Percentiles rank a stretch among this genome's conserved stretches.
phyloP scores from a whole-genome alignment of 176 grass and related monocot genomes.

The Ampelocalamus luodianensis region DNA sequence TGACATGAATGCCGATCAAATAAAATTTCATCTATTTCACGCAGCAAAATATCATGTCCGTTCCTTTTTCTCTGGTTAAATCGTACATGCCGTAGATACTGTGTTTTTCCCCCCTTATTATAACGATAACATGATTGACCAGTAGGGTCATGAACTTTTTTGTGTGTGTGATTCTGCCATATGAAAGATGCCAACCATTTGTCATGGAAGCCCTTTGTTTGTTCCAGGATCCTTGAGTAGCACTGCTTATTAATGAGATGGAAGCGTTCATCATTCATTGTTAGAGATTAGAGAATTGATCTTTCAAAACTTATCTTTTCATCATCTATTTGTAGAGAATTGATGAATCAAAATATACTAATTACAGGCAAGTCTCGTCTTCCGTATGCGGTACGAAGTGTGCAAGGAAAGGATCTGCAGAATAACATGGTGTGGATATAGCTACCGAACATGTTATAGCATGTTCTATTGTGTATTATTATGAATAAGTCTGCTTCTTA shows the following conservation, averaged over 20 bases:
- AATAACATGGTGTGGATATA: conserved; percentile 21
- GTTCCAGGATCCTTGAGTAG: not conserved
- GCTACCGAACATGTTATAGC: not conserved
- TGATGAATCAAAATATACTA: not conserved
- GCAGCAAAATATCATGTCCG: not conserved
- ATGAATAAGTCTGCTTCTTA: conserved; percentile 33
- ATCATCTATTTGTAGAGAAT: not conserved
- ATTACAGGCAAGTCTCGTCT: conserved; percentile 34
- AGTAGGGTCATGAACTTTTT: not conserved
- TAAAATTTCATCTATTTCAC: not conserved
- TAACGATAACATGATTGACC: not conserved
- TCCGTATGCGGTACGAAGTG: not conserved
- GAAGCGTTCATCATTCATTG: no score
- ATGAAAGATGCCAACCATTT: not conserved
- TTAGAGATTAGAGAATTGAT: conserved; percentile 4
- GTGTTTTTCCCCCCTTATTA: not conserved
- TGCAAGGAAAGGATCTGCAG: not conserved
- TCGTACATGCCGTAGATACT: not conserved
- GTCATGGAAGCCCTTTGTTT: not conserved
- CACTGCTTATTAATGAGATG: not conserved
- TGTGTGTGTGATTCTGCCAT: not conserved
- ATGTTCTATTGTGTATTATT: conserved; percentile 37
- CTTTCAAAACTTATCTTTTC: not conserved
- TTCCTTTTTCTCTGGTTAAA: not conserved
- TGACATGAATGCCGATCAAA: not conserved